Base-by-base conservation (phyloP, 1,139 yeast genomes). In the Scheffersomyces quercinus region DNA sequence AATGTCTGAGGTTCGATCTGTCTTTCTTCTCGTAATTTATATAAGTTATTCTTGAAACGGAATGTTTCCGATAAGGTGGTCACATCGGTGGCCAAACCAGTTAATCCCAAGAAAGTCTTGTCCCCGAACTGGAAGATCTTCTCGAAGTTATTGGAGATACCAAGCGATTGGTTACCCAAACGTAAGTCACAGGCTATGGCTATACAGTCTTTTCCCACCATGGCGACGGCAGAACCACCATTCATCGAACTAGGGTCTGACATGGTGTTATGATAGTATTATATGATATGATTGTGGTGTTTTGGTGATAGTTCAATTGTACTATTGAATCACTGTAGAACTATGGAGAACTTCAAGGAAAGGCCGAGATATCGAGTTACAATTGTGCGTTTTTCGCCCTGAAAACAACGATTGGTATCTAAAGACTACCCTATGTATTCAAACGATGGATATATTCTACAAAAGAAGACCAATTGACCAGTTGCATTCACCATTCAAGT, bases 171-270 rank as follows among this genome's bases (percentile, higher is more conserved):
- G 65, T 83, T 83, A 29, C 99, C 99, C 52, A 95, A 76, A 60
- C 99, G 83, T 60, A 93, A 75, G 69, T 95, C 99, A 58, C 95
- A 85, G 12, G 98, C 99, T 58, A 95, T 91, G 38, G 99, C 99
- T 47, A 95, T 90, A 72, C 99, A 95, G 57, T 90, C 97, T 64
- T 95, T 91, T 55, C 99, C 99, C 24, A 86, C 85, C 99, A 95
- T 95, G 54, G 99, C 99, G 35, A 95, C 96, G 47, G 96, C 96
- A 48, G 96, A 80, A 68, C 99, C 99, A 68, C 96, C 79, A 58
- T 74, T 74, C 49, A 74, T 71, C 40, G 79, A 73, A 55, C 75
- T 69, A 45, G 79, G 79, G 59, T 74, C 79, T 24, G 79, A 74
- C 79, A 74, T 73, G 44, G 28, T 46, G 43, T 20, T 30, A 15